Evolutionary conservation across 371 early-diverging fungal genomes (phyloP), one percentile per base, ranked within the genome.

Genomic region (Mucor indicus): DNA sequence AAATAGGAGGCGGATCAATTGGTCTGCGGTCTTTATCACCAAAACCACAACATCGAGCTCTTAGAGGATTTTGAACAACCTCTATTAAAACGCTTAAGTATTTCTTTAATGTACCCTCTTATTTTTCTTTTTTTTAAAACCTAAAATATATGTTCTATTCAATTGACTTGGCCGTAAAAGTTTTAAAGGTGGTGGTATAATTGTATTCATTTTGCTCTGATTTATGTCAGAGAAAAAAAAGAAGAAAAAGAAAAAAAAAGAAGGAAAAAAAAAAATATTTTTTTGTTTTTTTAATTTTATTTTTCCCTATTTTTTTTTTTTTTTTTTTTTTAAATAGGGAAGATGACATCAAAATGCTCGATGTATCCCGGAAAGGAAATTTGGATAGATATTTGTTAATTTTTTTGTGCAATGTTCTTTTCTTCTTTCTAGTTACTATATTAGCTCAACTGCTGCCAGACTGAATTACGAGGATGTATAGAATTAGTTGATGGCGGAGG

Each of bases 11-110:
- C 21, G 65, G 65, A 40, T 65, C 65, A 16, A 65, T 57, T 1
- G 65, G 61, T 24, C 65, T 45, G 3, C 60, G 51, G 15, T 64
- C 64, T 44, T 64, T 64, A 46, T 64, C 56, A 7, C 64, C 64
- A 53, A 64, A 58, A 40, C 59, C 63, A 54, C 85, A 83, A 71
- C 83, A 79, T 27, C 86, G 65, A 32, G 85, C 85, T 39, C 83
- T 55, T 20, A 79, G 48, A 17, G 87, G 86, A 41, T 84, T 75
- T 60, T 87, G 85, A 44, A 53, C 51, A 3, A 60, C 45, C 3
- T 31, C 61, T 60, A 35, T 1, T 7, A 19, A 43, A 43, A 20
- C 20, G 11, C 15, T 19, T 43, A 12, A 43, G 11, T 43, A 13
- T 43, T 20, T 30, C 19, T 7, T 45, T 32, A 23, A 23, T 5